A percentile compares a stretch with the other conserved stretches of the same genome.
These are phyloP conservation scores for Scheffersomyces stipitis DNA, from an alignment of 805 yeast genomes.

Conservation along the genomic window DNA sequence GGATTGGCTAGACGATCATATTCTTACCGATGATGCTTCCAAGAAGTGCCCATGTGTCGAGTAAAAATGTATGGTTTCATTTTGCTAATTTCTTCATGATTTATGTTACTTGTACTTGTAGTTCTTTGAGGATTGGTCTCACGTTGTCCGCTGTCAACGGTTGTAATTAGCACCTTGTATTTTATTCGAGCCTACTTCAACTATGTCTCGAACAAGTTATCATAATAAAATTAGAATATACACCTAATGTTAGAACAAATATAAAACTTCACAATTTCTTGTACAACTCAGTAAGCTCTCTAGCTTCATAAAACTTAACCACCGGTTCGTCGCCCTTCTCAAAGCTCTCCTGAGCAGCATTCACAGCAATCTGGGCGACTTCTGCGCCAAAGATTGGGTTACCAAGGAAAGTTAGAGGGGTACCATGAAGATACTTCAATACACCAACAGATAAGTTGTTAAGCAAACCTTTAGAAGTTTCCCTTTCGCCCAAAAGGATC, in stretches of 20 bases:
- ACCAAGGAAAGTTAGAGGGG: constrained; percentile 7
- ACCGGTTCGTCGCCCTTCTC: constrained; percentile 13
- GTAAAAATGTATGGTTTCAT: not conserved
- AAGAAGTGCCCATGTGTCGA: constrained; percentile 8
- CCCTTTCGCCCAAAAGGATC: constrained; percentile 62
- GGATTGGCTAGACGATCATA: constrained; percentile 39
- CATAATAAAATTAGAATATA: not conserved
- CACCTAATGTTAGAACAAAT: not conserved
- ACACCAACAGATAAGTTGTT: constrained; percentile 31
- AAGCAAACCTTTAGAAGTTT: constrained; percentile 35
- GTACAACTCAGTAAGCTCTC: constrained; percentile 16
- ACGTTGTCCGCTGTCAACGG: too few species aligned
- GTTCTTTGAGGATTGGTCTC: too few species aligned
- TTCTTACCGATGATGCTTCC: constrained; percentile 22
- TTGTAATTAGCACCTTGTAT: too few species aligned
- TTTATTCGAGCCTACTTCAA: not conserved
- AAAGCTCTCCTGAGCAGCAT: constrained; percentile 29
- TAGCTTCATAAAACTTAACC: constrained; percentile 20
- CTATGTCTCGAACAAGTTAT: not conserved
- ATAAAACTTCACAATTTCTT: not conserved
- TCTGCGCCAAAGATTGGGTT: constrained; percentile 63
- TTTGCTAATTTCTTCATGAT: not conserved
- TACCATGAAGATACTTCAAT: constrained; percentile 23
- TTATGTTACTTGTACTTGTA: not conserved
- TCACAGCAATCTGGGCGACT: constrained; percentile 57